phyloP scores from a whole-genome alignment of 805 yeast genomes.

The Metschnikowia kofuensis region DNA sequence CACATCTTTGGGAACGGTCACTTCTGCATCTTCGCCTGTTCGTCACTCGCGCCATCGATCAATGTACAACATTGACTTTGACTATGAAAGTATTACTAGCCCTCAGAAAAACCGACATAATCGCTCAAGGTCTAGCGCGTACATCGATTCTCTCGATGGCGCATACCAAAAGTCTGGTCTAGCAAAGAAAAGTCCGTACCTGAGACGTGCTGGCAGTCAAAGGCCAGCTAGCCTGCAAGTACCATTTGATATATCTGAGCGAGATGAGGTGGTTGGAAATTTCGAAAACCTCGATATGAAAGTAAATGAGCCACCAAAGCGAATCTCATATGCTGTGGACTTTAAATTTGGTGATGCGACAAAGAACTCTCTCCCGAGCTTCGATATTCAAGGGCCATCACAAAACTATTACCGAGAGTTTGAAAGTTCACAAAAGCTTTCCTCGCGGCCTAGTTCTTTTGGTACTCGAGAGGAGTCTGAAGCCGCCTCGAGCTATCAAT shows the following conservation, averaged over 20 bases:
- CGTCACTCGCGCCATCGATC: constrained; percentile 41
- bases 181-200: not conserved
- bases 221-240: not conserved
- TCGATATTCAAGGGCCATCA: constrained; percentile 2
- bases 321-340: constrained; percentile 38
- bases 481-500: constrained; percentile 27
- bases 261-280: not conserved
- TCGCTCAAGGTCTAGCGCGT: constrained; percentile 11
- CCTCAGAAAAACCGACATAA: constrained; percentile 2
- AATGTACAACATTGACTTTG: constrained; percentile 31
- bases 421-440: not conserved
- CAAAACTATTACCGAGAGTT: constrained; percentile 2
- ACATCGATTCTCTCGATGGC: not conserved
- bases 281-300: constrained; percentile 17
- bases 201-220: not conserved
- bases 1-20: constrained; percentile 7
- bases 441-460: not conserved
- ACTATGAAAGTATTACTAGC: not conserved
- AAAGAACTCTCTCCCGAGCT: not conserved
- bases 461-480: constrained; percentile 10
- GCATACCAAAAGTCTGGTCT: not conserved
- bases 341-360: constrained; percentile 22
- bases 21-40: constrained; percentile 18
- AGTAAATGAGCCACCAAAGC: constrained; percentile 39
- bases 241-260: not conserved